Evolutionary conservation across 768 basidiomycete species (phyloP), one percentile per base, ranked within the genome.

Genomic region (Lepiota subincarnata): DNA sequence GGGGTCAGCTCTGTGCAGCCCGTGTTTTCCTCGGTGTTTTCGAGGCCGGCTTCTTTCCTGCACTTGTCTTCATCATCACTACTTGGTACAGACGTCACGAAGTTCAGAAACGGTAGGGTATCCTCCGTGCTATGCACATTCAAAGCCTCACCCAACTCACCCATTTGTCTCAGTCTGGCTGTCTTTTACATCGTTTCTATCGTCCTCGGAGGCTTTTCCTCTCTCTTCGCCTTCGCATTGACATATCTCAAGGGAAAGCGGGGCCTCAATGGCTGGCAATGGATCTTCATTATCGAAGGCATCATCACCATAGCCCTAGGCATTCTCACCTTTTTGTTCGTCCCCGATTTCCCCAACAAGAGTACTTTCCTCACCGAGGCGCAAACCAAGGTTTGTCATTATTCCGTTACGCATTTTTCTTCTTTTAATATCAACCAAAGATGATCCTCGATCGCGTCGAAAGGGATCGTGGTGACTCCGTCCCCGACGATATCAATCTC

Each of bases 71-170:
- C 60, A 70, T 75, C 20, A 69, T 75, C 38, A 69, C 71, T 0
- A 73, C 71, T 7, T 75, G 73, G 73, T 72, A 73, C 57, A 71
- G 66, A 26, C 69, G 74, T 3, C 66, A 72, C 48, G 75, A 76
- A 60, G 73, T 75, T 6, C 73, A 76, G 52, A 74, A 71, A 40
- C 68, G 70, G 50, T 51, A 20, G 65, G 63, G 16, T 18, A 12
- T 41, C 20, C 7, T 22, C 11, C 19, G 14, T 26, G 13, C 8
- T 12, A 22, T 31, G 14, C 12, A 12, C 18, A 28, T 7, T 58
- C 39, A 16, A 1, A 13, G 44, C 24, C 18, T 39, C 16, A 19
- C 6, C 37, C 22, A 13, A 12, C 19, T 8, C 41, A 12, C 3
- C 24, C 24, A 24, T 5, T 24, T 24, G 24, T 24, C 24, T 24